These are phyloP conservation scores for Candida piceae DNA, from an alignment of 805 yeast genomes.

Conservation along the genomic window DNA sequence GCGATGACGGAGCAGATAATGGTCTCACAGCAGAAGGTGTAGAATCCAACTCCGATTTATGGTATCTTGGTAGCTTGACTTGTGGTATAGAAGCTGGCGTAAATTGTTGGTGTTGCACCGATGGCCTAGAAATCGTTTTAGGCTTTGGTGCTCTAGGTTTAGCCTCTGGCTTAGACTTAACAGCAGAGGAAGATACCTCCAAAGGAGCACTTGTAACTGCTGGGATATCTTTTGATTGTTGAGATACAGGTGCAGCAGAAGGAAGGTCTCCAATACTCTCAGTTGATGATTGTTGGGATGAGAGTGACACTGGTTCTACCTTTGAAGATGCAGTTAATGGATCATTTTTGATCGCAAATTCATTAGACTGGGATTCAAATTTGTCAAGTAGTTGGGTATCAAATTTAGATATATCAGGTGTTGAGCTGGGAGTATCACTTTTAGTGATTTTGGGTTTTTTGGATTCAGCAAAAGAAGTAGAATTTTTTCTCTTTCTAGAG, in stretches of 20 bases:
- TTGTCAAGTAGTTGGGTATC: too few species aligned
- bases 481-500: too few species aligned
- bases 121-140: constrained; percentile 4
- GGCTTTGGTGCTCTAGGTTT: constrained; percentile 7
- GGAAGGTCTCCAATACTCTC: background rate
- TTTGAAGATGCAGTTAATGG: background rate
- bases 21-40: constrained; percentile 13
- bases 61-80: constrained; percentile 29
- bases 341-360: too few species aligned
- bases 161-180: constrained; percentile 4
- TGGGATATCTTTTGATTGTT: background rate
- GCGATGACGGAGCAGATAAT: constrained; percentile 9
- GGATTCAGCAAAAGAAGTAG: too few species aligned
- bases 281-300: background rate
- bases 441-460: too few species aligned
- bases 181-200: background rate
- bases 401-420: too few species aligned
- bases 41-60: constrained; percentile 20
- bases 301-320: background rate
- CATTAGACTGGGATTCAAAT: too few species aligned
- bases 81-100: constrained; percentile 12
- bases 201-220: background rate
- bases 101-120: background rate
- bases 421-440: too few species aligned
- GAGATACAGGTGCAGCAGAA: background rate